Percentiles rank a stretch among this genome's conserved stretches.
phyloP scores from a whole-genome alignment of 257 asterid genomes.

The Petunia secreta region DNA sequence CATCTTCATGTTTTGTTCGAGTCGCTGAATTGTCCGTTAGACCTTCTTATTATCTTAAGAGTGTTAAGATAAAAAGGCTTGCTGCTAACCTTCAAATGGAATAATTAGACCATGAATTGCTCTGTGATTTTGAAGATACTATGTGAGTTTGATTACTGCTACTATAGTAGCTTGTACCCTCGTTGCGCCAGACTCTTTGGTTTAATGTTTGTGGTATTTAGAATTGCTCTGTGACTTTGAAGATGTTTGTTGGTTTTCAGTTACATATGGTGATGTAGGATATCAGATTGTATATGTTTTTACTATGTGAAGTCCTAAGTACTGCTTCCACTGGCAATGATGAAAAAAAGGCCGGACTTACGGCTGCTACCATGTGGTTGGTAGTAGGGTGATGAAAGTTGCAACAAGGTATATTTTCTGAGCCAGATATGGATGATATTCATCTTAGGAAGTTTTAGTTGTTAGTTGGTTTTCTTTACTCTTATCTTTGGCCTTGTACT shows the following conservation, averaged over 20 bases:
- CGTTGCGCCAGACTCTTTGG: background rate
- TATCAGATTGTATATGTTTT: background rate
- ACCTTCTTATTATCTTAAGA: background rate
- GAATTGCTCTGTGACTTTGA: conserved; percentile 15
- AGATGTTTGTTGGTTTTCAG: background rate
- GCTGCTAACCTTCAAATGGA: conserved; percentile 11
- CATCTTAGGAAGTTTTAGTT: background rate
- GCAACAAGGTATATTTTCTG: conserved; percentile 59
- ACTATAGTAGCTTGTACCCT: background rate
- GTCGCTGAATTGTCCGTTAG: background rate
- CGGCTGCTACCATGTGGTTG: conserved; percentile 76
- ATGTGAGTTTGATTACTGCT: conserved; percentile 5
- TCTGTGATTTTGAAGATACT: conserved; percentile 2
- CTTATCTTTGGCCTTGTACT: background rate
- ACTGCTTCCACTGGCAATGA: conserved; percentile 60
- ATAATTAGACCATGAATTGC: conserved; percentile 2
- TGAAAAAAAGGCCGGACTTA: conserved; percentile 94
- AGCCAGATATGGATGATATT: conserved; percentile 51
- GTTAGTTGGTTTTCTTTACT: background rate
- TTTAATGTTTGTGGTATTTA: background rate
- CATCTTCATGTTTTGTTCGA: background rate
- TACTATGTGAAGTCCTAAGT: background rate
- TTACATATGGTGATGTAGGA: background rate
- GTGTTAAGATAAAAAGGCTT: background rate
- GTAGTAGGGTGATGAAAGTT: conserved; percentile 81